Evolutionary conservation across 139 green algal genomes (phyloP), one percentile per base, ranked within the genome.

Genomic region (Chlamydomonas schloesseri): DNA sequence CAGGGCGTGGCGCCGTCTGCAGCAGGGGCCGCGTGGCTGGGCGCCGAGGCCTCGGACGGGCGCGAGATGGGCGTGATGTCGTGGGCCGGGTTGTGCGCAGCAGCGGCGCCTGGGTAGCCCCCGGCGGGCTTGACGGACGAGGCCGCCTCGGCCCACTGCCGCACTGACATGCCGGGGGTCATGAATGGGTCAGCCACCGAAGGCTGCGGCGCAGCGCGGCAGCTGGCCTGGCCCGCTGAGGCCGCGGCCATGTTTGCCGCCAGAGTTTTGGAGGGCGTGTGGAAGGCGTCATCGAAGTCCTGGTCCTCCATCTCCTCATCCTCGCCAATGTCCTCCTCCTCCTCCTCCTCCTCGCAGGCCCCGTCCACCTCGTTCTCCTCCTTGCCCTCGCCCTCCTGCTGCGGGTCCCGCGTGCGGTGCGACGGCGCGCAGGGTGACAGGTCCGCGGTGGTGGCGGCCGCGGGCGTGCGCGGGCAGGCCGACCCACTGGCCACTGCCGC

Each of bases 381-480:
- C 68, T 24, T 1, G 2, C 5, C 31, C 31, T 29, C 18, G 13
- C 24, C 55, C 15, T n/a, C 31, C 20, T 81, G 50, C 11, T 24
- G 15, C 1, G 74, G 74, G 34, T 81, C 74, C 18, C n/a, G 26
- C 0, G 74, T 81, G 31, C 55, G 60, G 34, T 13, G 6, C 18
- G 74, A 53, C 26, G 33, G 20, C 13, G 74, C 21, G 28, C 29
- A 34, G 20, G 42, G 31, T 14, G 74, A 60, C 21, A 21, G 31
- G 33, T 71, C 33, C 18, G 55, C 29, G 5, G 74, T 81, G 20
- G 74, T 70, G 31, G 55, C 74, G 10, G n/a, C 74, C 10, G 33
- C 74, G 55, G 74, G 74, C 23, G 74, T 33, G 13, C 74, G 74
- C 8, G 74, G 74, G 26, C 74, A 53, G 24, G 74, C 74, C 1